Conservation (phyloP, 169 alveolate genomes). For the Babesia caballi region DNA sequence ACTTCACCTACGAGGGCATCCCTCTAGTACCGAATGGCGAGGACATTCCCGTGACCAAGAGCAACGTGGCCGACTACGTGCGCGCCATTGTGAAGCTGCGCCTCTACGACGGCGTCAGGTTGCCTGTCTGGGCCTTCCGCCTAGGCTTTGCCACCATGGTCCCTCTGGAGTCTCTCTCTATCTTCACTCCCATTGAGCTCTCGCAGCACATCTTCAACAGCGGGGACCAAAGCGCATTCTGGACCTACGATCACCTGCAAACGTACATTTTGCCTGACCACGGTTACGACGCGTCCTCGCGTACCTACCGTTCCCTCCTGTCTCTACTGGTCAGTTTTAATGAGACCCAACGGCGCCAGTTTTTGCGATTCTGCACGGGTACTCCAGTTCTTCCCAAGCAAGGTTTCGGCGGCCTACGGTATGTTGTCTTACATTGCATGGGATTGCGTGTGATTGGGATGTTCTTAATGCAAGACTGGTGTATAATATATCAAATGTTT, state of each 20-base stretch:
- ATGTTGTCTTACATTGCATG: conserved; percentile 51
- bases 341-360: conserved; percentile 71
- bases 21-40: conserved; percentile 67
- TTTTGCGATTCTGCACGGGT: conserved; percentile 90
- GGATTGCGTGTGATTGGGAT: neutral
- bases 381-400: conserved; percentile 90
- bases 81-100: conserved; percentile 53
- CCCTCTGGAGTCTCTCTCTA: conserved; percentile 64
- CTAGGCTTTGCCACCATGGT: conserved; percentile 71
- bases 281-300: conserved; percentile 75
- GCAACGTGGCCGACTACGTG: conserved; percentile 61
- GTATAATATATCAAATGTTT: neutral
- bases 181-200: conserved; percentile 69
- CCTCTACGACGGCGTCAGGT: conserved; percentile 66
- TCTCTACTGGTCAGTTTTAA: conserved; percentile 72
- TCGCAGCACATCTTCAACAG: conserved; percentile 56
- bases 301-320: conserved; percentile 70
- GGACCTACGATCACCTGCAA: conserved; percentile 72
- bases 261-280: conserved; percentile 86
- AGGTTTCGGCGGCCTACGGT: conserved; percentile 90
- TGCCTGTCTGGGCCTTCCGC: conserved; percentile 72
- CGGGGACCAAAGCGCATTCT: conserved; percentile 59
- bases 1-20: conserved; percentile 55
- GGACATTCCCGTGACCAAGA: conserved; percentile 48
- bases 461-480: neutral